Evolutionary conservation across 2,329 filamentous ascomycete genomes (phyloP).

Genomic region (Dactylonectria macrodidyma): DNA sequence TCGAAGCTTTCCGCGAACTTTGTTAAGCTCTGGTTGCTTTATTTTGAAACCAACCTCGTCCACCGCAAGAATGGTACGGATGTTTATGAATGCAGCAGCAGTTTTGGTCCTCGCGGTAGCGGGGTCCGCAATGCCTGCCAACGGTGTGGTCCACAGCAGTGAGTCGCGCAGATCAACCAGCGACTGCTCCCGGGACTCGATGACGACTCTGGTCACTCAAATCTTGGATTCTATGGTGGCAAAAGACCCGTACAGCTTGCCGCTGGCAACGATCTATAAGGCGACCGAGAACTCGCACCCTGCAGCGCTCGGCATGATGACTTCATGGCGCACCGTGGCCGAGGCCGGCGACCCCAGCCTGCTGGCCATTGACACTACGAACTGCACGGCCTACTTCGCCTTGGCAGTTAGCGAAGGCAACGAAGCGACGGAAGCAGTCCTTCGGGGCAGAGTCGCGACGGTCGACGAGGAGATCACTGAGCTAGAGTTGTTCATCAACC

Average conservation of each 20-base stretch:
- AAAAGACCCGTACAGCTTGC: constrained; percentile 15
- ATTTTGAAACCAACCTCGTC: neutral
- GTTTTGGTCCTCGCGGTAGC: constrained; percentile 6
- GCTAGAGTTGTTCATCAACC: constrained; percentile 29
- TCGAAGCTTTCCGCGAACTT: neutral
- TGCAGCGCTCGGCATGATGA: constrained; percentile 27
- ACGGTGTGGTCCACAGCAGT: neutral
- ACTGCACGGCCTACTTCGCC: constrained; percentile 22
- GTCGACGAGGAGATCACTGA: constrained; percentile 21
- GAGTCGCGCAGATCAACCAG: neutral
- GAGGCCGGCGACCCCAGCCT: constrained; percentile 20
- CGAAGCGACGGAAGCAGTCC: constrained; percentile 12
- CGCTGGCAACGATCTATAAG: constrained; percentile 17
- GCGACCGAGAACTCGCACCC: constrained; percentile 30
- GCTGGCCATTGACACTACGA: constrained; percentile 23
- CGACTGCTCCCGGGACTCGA: constrained; percentile 15
- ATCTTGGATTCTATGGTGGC: constrained; percentile 25
- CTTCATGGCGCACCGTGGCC: constrained; percentile 24
- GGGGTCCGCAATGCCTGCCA: constrained; percentile 10
- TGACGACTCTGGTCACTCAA: constrained; percentile 20
- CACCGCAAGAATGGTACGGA: constrained; percentile 2
- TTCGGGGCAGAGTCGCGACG: constrained; percentile 22
- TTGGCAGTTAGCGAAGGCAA: constrained; percentile 21
- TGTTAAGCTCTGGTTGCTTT: neutral
- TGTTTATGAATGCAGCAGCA: constrained; percentile 7